These are phyloP conservation scores for Calcarisporium arbuscula DNA, from an alignment of 2,329 filamentous ascomycete species.

Conservation along the genomic window DNA sequence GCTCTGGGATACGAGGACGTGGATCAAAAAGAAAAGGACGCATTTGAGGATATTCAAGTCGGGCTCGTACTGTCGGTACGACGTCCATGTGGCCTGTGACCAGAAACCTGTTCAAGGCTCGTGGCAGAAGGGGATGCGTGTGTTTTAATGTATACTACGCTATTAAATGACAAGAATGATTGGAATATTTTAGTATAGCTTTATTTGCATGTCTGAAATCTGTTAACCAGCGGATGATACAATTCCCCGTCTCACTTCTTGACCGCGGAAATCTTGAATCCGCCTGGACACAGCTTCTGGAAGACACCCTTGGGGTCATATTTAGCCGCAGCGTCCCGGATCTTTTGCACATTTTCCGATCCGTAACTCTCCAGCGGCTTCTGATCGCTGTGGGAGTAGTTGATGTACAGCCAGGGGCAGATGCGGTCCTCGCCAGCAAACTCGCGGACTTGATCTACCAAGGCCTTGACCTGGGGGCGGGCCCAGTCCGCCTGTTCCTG, in stretches of 20 bases:
- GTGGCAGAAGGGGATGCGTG: too few relatives aligned
- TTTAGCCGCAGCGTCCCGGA: constrained; percentile 4
- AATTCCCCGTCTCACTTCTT: not conserved
- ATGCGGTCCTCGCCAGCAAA: constrained; percentile 17
- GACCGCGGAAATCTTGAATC: constrained; percentile 2
- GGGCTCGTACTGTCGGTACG: too few relatives aligned
- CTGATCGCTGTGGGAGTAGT: constrained; percentile 7
- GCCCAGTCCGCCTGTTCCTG: constrained; percentile 26
- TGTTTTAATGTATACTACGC: too few relatives aligned
- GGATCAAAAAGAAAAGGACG: too few relatives aligned
- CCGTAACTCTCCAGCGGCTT: constrained; percentile 6
- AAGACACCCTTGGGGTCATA: constrained; percentile 10
- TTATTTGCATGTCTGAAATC: too few relatives aligned
- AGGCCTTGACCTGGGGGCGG: constrained; percentile 27
- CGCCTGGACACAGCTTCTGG: constrained; percentile 3
- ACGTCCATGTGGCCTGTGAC: too few relatives aligned
- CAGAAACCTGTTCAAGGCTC: too few relatives aligned
- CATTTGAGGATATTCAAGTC: too few relatives aligned
- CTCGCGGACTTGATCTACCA: constrained; percentile 22
- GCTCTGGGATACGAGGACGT: too few relatives aligned
- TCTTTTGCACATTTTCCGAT: not conserved
- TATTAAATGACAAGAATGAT: too few relatives aligned
- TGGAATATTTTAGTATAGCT: too few relatives aligned
- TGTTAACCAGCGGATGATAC: too few relatives aligned
- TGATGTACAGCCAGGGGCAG: constrained; percentile 13